Evolutionary conservation across 2,329 filamentous ascomycete genomes (phyloP).

Genomic region (Xylariales sp.): DNA sequence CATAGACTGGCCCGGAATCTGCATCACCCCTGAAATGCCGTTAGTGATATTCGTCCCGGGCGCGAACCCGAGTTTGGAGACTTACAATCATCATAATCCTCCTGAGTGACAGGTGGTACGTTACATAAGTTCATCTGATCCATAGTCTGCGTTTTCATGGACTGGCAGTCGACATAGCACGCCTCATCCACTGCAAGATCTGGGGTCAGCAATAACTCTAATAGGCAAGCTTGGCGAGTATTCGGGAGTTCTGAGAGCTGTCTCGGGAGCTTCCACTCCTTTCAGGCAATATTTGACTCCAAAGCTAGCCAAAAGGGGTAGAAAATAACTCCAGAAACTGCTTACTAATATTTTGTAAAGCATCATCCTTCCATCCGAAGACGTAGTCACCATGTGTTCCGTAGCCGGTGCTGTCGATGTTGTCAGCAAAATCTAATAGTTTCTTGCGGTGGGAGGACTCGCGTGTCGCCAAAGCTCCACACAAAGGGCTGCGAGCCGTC

Average conservation of each 20-base stretch:
- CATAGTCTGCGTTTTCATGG: conserved; percentile 26
- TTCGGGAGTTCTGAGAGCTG: no score
- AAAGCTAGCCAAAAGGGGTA: no score
- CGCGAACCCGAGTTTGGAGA: neutral
- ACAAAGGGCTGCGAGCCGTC: conserved; percentile 32
- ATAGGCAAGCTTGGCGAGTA: no score
- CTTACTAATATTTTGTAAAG: conserved; percentile 27
- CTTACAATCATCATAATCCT: conserved; percentile 30
- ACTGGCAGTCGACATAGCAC: conserved; percentile 28
- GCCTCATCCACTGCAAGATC: conserved; percentile 29
- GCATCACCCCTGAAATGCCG: neutral
- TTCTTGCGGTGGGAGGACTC: conserved; percentile 5
- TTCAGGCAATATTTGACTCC: no score
- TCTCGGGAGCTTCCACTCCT: no score
- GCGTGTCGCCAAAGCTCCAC: conserved; percentile 26
- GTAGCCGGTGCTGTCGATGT: conserved; percentile 25
- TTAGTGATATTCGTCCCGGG: neutral
- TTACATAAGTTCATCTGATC: conserved; percentile 29
- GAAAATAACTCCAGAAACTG: no score
- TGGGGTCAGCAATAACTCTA: no score
- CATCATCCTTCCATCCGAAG: conserved; percentile 38
- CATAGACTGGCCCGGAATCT: conserved; percentile 3
- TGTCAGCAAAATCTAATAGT: neutral
- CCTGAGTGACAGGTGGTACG: conserved; percentile 22
- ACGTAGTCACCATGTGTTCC: conserved; percentile 32